phyloP scores from a whole-genome alignment of 495 filamentous ascomycete species.

The Talaromyces trachyspermus region DNA sequence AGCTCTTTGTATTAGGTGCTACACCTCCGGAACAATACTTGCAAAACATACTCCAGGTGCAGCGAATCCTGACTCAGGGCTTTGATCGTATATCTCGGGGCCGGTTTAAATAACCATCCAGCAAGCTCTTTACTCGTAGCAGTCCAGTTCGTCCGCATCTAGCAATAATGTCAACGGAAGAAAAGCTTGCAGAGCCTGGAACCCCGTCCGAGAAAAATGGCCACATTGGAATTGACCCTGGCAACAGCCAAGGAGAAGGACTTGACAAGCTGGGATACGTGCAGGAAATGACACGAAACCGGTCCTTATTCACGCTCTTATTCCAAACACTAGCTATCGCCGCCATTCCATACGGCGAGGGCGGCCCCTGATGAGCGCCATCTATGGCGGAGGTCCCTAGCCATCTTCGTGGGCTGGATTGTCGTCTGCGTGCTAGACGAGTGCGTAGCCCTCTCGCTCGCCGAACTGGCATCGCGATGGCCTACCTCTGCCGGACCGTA shows the following conservation, averaged over 20 bases:
- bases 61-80: too few relatives aligned
- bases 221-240: too few relatives aligned
- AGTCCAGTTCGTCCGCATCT: too few relatives aligned
- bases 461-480: constrained; percentile 42
- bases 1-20: too few relatives aligned
- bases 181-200: background rate
- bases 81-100: too few relatives aligned
- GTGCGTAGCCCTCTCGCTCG: constrained; percentile 36
- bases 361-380: constrained; percentile 32
- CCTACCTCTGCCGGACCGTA: constrained; percentile 45
- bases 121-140: too few relatives aligned
- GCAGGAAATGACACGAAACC: constrained; percentile 31
- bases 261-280: constrained; percentile 33
- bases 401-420: constrained; percentile 39
- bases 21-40: too few relatives aligned
- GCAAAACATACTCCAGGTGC: too few relatives aligned
- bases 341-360: constrained; percentile 42
- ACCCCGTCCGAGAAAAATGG: too few relatives aligned
- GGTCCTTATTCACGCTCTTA: constrained; percentile 28
- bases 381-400: constrained; percentile 37
- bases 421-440: constrained; percentile 30
- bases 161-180: constrained; percentile 3
- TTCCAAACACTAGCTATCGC: constrained; percentile 33
- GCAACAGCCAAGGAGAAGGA: constrained; percentile 10
- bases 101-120: too few relatives aligned